Evolutionary conservation across 306 rosid species (phyloP), one percentile per base, ranked within the genome.

Genomic region (Comarum palustre): DNA sequence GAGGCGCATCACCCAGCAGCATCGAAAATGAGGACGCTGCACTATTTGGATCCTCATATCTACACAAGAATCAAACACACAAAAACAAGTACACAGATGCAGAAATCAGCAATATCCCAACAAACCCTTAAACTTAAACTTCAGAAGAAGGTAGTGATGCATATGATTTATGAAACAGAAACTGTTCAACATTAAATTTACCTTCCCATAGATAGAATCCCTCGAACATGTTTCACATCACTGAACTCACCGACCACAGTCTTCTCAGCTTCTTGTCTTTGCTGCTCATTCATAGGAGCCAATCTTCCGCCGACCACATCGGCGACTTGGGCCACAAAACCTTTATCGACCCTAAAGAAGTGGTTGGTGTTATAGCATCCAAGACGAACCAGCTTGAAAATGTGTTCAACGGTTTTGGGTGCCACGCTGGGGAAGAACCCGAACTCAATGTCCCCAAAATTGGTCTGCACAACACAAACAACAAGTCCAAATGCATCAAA

Each of bases 131-230:
- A 42, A 66, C 65, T 27, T 43, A 29, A n/a, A 36, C 72, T 34
- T 17, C 6, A 16, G 15, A 12, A 41, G 10, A 3, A n/a, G 11
- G 55, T 45, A 16, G 1, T 32, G 1, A 2, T n/a, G 36, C 9
- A 61, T 15, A 32, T 34, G 47, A 59, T 39, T 8, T 15, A 32
- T 34, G 47, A 59, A 38, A 34, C 48, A n/a, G 27, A 60, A 63
- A 19, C 39, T 20, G 13, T 69, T 67, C 27, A 60, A 55, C 50
- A 4, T 14, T 27, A 34, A 27, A 17, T 71, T 67, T 75, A 94
- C 97, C 99, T 91, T 77, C 99, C 99, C 99, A 94, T 91, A 36
- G 99, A 94, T 70, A 94, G 96, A 86, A 94, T 90, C 4, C 99
- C 99, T 47, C 96, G 85, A 59, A 90, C 91, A 78, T 91, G 99